Base-by-base conservation (phyloP, 306 rosid genomes). In the Vachellia collinsii region DNA sequence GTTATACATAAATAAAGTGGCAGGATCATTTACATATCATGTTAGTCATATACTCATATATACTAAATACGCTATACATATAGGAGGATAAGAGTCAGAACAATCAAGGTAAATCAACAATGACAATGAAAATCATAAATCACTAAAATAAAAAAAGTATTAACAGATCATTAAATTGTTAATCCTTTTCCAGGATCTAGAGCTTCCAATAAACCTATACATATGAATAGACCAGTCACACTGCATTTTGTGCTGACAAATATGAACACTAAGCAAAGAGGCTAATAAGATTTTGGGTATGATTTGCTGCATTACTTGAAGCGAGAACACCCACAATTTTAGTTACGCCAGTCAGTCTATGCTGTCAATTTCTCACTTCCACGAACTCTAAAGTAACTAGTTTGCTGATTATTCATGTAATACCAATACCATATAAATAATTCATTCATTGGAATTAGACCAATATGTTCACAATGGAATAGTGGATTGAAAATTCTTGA, bases 281-380 rank as follows among this genome's bases (percentile, higher is more conserved):
- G 70, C 58, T 20, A 54, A 44, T 44, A 17, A 12, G 75, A 54
- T 58, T 77, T 77, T 75, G 63, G 23, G 17, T 51, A 53, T 74
- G 41, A 75, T 29, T 70, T 66, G 41, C 47, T 54, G 43, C 46
- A 58, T 22, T 58, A 56, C 36, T 25, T 29, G 70, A 75, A 38
- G 41, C 17, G 59, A 68, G 38, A 76, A 70, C 51, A 76, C 20
- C 58, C 20, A 56, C 29, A 56, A 20, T 20, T 56, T n/a, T 20
- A n/a, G 63, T 56, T 20, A 7, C 56, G 23, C 20, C 17, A 59
- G 47, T 37, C 41, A 11, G 39, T 58, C 66, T 5, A 70, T 16
- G 46, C 77, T 29, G 9, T 25, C 76, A 79, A 59, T 74, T 70
- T 70, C 53, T 61, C 77, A 36, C 41, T 41, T 75, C 23, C 17